Base-by-base conservation (phyloP, 2,329 filamentous ascomycete genomes). In the Xylaria sp. region DNA sequence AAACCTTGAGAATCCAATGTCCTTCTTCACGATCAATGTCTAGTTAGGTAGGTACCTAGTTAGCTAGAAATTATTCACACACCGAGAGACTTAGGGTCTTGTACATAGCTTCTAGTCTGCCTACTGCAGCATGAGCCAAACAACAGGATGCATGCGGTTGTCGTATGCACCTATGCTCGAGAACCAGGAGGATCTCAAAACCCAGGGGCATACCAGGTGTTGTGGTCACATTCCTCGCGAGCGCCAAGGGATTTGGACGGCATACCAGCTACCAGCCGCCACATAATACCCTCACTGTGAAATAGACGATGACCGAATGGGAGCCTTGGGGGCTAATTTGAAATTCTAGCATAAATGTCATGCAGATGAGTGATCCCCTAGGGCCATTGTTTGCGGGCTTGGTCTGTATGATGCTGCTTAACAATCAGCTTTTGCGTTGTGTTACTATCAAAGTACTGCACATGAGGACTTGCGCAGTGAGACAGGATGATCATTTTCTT, bases 121-220 rank as follows among this genome's bases (percentile, higher is more conserved):
- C 11, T 61, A 42, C 59, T 11, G 17, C 30, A 11, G 27, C 21
- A 47, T 50, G 27, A 50, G 58, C 24, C 45, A 55, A 27, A 27
- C 48, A 56, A 14, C 36, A 42, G 39, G 51, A 55, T n/a, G 63
- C 50, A 66, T 67, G 67, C 64, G 64, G 59, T 67, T 17, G 24
- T 36, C 56, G 67, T 67, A 69, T 67, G 67, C 67, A 58, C 12
- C 45, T 56, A 54, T 57, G 21, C 59, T 64, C 17, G 42, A 61
- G 24, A 39, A 32, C 47, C 36, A 45, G 55, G 50, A 64, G 64
- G 67, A 64, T 67, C 42, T 60, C 39, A n/a, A 56, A 60, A 30
- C 55, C 59, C 64, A 56, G 45, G 51, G 59, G 50, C 24, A 24
- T 34, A 55, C 54, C 60, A 64, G 48, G 30, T 58, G 55, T 61